Evolutionary conservation across 352 stramenopile genomes (phyloP), one percentile per base, ranked within the genome.

Genomic region (Pilasporangium apinafurcum): DNA sequence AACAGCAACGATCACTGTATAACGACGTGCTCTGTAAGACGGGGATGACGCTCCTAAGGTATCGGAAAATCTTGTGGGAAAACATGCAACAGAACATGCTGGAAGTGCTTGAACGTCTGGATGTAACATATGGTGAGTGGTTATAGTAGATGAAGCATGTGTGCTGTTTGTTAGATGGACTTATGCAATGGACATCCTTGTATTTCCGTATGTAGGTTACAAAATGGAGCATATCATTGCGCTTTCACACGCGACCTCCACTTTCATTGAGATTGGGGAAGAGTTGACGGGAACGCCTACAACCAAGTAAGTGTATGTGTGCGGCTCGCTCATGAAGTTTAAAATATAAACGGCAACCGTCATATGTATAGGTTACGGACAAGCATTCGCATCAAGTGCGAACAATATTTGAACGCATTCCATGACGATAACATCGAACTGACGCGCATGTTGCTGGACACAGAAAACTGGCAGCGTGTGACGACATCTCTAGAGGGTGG

Each of bases 221-320:
- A 91, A 95, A 44, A 73, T 95, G 50, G 85, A 95, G 46, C 83
- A 95, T 31, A 76, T 96, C 14, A 87, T 94, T 34, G 67, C 62
- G 6, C 59, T 96, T 32, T 80, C 84, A 29, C 71, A 86, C 36
- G 66, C 72, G 3, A 91, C 84, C 5, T 71, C 67, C 25, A 71
- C 62, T 24, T 85, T 95, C 41, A 75, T 86, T 28, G 69, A 88
- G 37, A 72, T 96, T 17, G 86, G 85, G 1, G 76, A 94, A 38
- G 83, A 95, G 33, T 96, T 95, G 43, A 84, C 71, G 4, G 78
- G 76, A 12, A 68, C 59, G 22, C 51, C 74, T 29, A 84, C 69
- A 7, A 78, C 65, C 37, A 90, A 80, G 75, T 92, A 51, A 53
- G 68, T 67, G 12, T 9, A 9, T n/a, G 33, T 36, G 2, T 20